Conservation (phyloP, 2,329 filamentous ascomycete genomes). For the Alternaria arbusti region DNA sequence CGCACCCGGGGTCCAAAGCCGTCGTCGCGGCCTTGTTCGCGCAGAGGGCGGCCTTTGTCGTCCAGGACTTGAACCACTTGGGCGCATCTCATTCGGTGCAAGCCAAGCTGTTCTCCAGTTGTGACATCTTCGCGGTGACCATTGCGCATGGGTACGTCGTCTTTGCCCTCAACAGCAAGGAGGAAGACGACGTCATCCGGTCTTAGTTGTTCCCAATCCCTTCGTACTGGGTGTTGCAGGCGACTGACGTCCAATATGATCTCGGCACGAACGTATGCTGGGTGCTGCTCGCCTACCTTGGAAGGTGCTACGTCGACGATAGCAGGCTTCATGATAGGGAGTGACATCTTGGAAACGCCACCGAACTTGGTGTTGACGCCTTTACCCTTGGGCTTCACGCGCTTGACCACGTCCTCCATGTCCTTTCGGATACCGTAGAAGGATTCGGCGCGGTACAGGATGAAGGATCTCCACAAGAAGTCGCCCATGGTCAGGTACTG, state of each 20-base stretch:
- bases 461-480: constrained; percentile 93
- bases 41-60: constrained; percentile 77
- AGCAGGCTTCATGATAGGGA: constrained; percentile 83
- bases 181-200: constrained; percentile 91
- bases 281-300: constrained; percentile 80
- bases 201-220: constrained; percentile 88
- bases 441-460: constrained; percentile 86
- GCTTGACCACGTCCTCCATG: constrained; percentile 80
- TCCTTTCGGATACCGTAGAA: constrained; percentile 95
- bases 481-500: constrained; percentile 95
- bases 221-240: constrained; percentile 75
- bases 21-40: constrained; percentile 69
- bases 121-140: constrained; percentile 55
- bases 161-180: constrained; percentile 72
- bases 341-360: constrained; percentile 89
- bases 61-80: constrained; percentile 87
- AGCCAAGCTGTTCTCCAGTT: constrained; percentile 67
- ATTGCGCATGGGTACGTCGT: constrained; percentile 61
- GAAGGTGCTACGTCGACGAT: constrained; percentile 86
- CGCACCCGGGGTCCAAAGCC: constrained; percentile 65
- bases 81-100: constrained; percentile 77
- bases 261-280: constrained; percentile 86
- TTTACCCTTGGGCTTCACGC: constrained; percentile 73
- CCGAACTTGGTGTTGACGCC: constrained; percentile 74
- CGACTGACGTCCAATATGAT: constrained; percentile 82